phyloP scores from a whole-genome alignment of 768 basidiomycete genomes.

The Phylloporus sp. region DNA sequence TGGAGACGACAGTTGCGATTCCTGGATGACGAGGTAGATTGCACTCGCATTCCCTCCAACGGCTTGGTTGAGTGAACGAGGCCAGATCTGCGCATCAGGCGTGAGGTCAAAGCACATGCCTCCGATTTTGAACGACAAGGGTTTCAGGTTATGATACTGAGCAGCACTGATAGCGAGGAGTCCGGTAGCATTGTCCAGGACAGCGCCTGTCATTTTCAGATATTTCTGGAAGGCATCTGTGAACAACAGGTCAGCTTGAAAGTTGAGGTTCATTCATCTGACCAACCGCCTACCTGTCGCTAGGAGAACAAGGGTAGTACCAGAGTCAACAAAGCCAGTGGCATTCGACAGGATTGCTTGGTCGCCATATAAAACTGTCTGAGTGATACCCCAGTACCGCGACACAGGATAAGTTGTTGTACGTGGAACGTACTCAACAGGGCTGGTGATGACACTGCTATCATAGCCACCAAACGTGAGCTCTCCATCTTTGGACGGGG shows the following conservation, averaged over 20 bases:
- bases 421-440: constrained; percentile 19
- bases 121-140: constrained; percentile 15
- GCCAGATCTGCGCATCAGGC: constrained; percentile 13
- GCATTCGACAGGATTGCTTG: constrained; percentile 10
- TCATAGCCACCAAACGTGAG: constrained; percentile 25
- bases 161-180: constrained; percentile 20
- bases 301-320: constrained; percentile 21
- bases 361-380: constrained; percentile 20
- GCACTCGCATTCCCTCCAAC: constrained; percentile 17
- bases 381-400: constrained; percentile 28
- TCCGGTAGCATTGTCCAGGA: constrained; percentile 21
- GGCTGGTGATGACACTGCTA: constrained; percentile 6
- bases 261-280: not conserved
- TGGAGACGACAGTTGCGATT: not conserved
- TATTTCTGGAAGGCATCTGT: constrained; percentile 19
- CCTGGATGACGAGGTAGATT: constrained; percentile 25
- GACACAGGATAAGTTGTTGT: constrained; percentile 21
- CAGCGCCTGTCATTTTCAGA: not conserved
- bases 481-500: constrained; percentile 15
- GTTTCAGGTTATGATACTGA: constrained; percentile 20
- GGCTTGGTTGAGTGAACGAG: constrained; percentile 14
- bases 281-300: constrained; percentile 9
- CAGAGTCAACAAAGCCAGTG: constrained; percentile 32
- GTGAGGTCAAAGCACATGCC: constrained; percentile 10
- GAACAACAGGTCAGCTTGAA: not conserved